Base-by-base conservation (phyloP, 768 basidiomycete species). In the Vararia minispora region DNA sequence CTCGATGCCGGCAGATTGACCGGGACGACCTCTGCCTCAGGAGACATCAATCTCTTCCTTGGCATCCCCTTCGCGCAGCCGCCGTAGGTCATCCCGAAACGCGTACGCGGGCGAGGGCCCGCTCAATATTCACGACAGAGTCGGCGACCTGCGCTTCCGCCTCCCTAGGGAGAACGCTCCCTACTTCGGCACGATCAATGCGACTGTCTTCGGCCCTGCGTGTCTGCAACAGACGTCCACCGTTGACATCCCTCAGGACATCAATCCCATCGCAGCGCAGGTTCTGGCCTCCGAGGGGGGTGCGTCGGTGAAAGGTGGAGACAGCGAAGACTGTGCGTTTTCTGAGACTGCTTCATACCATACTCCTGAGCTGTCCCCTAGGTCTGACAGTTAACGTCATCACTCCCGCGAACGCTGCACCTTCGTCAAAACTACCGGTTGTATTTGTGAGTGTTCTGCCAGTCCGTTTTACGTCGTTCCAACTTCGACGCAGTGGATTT, bases 371-470 rank as follows among this genome's bases (percentile, higher is more conserved):
- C n/a, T 8, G 3, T 17, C 14, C 21, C 13, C 13, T 14, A 51
- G 50, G 52, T 29, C 40, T 54, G 26, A 49, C 43, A 17, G 12
- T 54, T 14, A 53, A 54, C 21, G 39, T 53, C 14, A 23, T 53
- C 11, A 35, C 24, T 18, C 52, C 52, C 10, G 24, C 43, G 22
- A 4, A 29, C 10, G 30, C 30, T 8, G 38, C 27, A 9, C 13
- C 31, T 7, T 8, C 13, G 2, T 39, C 43, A 2, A 47, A 47
- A 16, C 29, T 54, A 27, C 49, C 42, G 7, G 42, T 53, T 13
- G 35, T 46, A 24, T 39, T 47, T 10, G 47, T 48, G 33, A 32
- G 47, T 18, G n/a, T 5, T 13, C 21, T 25, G 21, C 21, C n/a
- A 11, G 1, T 14, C n/a, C 22, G 2, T 14, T 23, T 24, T 1